phyloP scores from a whole-genome alignment of 1,284 basidiomycete genomes.

The Porogramme epimiltina region DNA sequence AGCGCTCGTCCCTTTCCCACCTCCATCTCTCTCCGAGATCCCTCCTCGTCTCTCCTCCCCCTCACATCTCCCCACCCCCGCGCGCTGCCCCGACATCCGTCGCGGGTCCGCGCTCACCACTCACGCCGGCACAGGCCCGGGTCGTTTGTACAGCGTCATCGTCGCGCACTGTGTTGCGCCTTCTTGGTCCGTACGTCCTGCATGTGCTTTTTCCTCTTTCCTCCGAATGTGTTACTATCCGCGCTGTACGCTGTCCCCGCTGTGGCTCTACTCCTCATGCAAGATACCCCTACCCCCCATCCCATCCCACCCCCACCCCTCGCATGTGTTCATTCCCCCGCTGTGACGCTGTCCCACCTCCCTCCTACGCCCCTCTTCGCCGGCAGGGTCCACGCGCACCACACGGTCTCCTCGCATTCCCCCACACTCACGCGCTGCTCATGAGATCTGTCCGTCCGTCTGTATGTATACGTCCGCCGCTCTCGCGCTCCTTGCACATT shows the following conservation, averaged over 20 bases:
- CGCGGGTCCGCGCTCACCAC: neutral
- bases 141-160: slow-evolving; percentile 3
- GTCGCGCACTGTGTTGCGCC: slow-evolving; percentile 6
- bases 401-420: too few species aligned
- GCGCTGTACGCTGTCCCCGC: slow-evolving; percentile 4
- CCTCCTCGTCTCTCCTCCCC: neutral
- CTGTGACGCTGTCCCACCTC: neutral
- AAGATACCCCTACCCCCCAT: slow-evolving; percentile 11
- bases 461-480: slow-evolving; percentile 8
- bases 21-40: slow-evolving; percentile 1
- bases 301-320: slow-evolving; percentile 1
- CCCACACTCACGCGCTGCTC: too few species aligned
- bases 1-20: slow-evolving; percentile 5
- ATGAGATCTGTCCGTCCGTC: too few species aligned
- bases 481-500: slow-evolving; percentile 11
- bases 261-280: slow-evolving; percentile 8
- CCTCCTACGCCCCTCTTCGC: neutral
- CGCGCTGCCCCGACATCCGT: neutral
- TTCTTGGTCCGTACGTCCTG: slow-evolving; percentile 11
- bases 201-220: slow-evolving; percentile 2
- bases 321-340: neutral
- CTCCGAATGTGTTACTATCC: slow-evolving; percentile 15
- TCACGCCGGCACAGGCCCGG: slow-evolving; percentile 6
- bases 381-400: too few species aligned
- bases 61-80: neutral